These are phyloP conservation scores for Actinomortierella ambigua DNA, from an alignment of 371 early-diverging fungal genomes.

Conservation along the genomic window DNA sequence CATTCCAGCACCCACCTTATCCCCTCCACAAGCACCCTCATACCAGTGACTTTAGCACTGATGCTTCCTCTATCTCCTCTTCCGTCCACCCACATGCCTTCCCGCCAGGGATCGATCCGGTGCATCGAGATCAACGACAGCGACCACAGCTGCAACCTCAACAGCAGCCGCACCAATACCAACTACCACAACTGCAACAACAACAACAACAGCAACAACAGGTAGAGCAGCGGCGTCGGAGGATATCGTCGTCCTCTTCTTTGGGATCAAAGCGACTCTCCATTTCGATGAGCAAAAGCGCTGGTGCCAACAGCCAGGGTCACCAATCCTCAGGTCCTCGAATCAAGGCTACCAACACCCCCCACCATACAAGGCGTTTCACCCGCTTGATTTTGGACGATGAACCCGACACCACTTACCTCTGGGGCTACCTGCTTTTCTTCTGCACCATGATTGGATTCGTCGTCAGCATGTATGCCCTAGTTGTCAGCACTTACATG, in stretches of 20 bases:
- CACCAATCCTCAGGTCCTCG: constrained; percentile 9
- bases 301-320: too few species aligned
- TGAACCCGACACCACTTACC: constrained; percentile 72
- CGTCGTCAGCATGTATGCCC: constrained; percentile 65
- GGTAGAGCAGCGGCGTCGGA: not conserved
- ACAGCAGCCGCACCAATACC: constrained; percentile 4
- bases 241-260: constrained; percentile 13
- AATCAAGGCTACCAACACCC: constrained; percentile 34
- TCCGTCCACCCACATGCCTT: too few species aligned
- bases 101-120: not conserved
- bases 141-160: not conserved
- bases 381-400: constrained; percentile 55
- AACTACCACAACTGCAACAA: constrained; percentile 1
- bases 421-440: constrained; percentile 75
- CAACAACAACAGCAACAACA: not conserved
- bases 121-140: constrained; percentile 10
- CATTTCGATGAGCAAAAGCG: too few species aligned
- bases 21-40: too few species aligned
- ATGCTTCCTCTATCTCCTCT: too few species aligned
- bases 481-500: constrained; percentile 74
- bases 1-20: too few species aligned
- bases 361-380: constrained; percentile 57
- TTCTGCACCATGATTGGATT: constrained; percentile 65
- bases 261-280: constrained; percentile 13
- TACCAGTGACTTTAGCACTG: too few species aligned